A percentile compares a stretch with the other conserved stretches of the same genome.
phyloP scores from a whole-genome alignment of 352 stramenopile species.

The Pythium guiyangense region DNA sequence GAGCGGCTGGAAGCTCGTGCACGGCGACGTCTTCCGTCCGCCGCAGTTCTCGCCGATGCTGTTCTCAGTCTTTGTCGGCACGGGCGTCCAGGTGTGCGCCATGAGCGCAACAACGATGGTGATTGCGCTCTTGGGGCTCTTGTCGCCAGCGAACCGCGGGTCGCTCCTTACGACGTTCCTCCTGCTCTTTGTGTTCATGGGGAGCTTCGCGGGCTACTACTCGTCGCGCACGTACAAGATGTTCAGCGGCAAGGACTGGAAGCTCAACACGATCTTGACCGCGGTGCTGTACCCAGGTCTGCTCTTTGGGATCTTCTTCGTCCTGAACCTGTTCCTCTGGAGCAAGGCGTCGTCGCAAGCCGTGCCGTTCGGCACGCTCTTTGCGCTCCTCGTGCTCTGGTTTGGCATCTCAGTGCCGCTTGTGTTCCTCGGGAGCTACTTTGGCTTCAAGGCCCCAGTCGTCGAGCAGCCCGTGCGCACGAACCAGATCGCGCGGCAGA shows the following conservation, averaged over 20 bases:
- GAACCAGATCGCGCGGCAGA: constrained; percentile 89
- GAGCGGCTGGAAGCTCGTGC: constrained; percentile 95
- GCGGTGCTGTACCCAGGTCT: constrained; percentile 93
- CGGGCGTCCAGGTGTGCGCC: constrained; percentile 93
- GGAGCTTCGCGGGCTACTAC: constrained; percentile 95
- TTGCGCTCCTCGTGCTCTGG: constrained; percentile 97
- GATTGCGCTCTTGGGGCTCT: constrained; percentile 92
- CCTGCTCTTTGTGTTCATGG: constrained; percentile 98
- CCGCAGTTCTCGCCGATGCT: constrained; percentile 92
- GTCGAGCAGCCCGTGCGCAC: constrained; percentile 89
- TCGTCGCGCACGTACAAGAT: constrained; percentile 98
- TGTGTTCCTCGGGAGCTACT: constrained; percentile 97
- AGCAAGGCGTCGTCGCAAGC: constrained; percentile 80
- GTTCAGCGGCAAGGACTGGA: constrained; percentile 97
- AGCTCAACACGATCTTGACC: constrained; percentile 95
- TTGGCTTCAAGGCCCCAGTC: constrained; percentile 89
- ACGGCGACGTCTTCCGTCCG: constrained; percentile 98
- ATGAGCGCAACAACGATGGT: constrained; percentile 95
- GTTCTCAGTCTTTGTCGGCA: constrained; percentile 94
- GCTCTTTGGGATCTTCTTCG: constrained; percentile 93
- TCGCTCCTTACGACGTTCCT: constrained; percentile 95
- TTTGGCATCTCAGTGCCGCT: constrained; percentile 97
- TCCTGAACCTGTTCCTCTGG: constrained; percentile 96
- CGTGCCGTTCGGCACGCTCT: constrained; percentile 96
- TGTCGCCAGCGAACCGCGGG: constrained; percentile 96